A percentile compares a stretch with the other conserved stretches of the same genome.
Conservation (phyloP, 495 filamentous ascomycete species). For the Saxophila tyrrhenica region DNA sequence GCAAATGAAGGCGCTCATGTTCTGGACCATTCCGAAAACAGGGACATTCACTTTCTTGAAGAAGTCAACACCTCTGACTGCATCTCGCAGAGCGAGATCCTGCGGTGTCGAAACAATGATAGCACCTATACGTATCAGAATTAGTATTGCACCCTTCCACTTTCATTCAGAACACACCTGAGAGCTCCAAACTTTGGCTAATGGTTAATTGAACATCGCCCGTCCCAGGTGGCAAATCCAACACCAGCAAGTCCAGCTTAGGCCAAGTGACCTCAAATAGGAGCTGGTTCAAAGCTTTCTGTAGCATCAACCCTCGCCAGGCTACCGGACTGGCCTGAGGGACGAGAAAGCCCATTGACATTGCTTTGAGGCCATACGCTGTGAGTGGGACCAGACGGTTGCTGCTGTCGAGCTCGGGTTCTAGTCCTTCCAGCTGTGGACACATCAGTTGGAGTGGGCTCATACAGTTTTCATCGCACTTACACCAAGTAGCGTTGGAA, state of each 20-base stretch:
- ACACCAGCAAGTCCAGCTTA: conserved; percentile 66
- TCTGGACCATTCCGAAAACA: conserved; percentile 87
- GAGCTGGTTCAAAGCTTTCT: conserved; percentile 92
- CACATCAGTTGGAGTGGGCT: conserved; percentile 5
- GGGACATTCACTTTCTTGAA: conserved; percentile 69
- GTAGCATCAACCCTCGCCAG: conserved; percentile 95
- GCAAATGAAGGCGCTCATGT: conserved; percentile 84
- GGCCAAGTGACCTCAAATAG: conserved; percentile 91
- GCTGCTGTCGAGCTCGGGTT: conserved; percentile 23
- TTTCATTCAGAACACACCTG: conserved; percentile 41
- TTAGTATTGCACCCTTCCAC: neutral
- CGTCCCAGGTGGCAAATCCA: conserved; percentile 89
- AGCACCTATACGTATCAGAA: conserved; percentile 44
- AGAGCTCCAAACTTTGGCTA: conserved; percentile 76
- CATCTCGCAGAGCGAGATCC: conserved; percentile 78
- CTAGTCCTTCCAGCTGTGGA: conserved; percentile 16
- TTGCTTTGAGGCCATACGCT: conserved; percentile 94
- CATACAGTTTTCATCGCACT: conserved; percentile 54
- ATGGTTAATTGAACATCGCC: conserved; percentile 91
- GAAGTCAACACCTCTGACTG: conserved; percentile 82
- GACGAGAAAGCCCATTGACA: conserved; percentile 96
- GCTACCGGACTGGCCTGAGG: conserved; percentile 70
- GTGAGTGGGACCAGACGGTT: conserved; percentile 77
- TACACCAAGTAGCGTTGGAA: conserved; percentile 80
- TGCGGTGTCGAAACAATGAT: conserved; percentile 93